Conservation (phyloP, 2,329 filamentous ascomycete species). For the Aureobasidium leucospermi region DNA sequence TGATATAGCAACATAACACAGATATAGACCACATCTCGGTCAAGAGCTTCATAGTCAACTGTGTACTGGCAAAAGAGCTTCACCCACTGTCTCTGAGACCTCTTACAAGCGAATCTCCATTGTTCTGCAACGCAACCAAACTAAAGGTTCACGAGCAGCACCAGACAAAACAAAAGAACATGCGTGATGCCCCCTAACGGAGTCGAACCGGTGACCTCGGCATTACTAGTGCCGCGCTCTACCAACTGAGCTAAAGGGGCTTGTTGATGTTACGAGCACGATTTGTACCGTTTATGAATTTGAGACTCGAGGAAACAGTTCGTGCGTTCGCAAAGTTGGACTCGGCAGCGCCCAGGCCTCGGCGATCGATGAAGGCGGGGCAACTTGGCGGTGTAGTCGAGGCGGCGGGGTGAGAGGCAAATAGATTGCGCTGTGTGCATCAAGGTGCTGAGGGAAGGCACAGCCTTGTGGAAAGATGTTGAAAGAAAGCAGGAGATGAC, state of each 20-base stretch:
- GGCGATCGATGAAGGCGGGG: neutral
- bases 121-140: no score
- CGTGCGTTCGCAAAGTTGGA: neutral
- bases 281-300: neutral
- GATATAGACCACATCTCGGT: no score
- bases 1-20: neutral
- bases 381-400: neutral
- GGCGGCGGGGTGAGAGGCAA: neutral
- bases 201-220: slow-evolving; percentile 13
- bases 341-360: neutral
- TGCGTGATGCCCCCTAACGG: neutral
- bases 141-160: no score
- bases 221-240: slow-evolving; percentile 14
- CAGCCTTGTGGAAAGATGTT: neutral
- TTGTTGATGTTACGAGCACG: neutral
- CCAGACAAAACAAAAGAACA: neutral
- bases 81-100: no score
- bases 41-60: no score
- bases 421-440: neutral
- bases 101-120: no score
- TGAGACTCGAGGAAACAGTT: neutral
- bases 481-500: neutral
- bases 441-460: neutral
- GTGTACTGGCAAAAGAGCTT: no score
- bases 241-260: slow-evolving; percentile 13